Conservation (phyloP, 805 yeast genomes). For the Nakazawaea peltata region DNA sequence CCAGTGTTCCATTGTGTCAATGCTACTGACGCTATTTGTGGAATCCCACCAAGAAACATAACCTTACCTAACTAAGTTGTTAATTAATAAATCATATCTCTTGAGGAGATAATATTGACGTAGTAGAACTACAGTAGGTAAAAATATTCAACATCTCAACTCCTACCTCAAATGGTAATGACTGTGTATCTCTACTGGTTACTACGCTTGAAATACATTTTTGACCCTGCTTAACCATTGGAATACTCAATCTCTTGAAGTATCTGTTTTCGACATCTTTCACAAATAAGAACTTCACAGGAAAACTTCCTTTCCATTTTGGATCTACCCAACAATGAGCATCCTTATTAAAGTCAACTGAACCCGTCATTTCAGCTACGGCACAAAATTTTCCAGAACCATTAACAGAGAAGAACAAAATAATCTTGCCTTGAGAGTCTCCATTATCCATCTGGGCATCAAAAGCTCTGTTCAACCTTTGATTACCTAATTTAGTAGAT, state of each 20-base stretch:
- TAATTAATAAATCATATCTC: background rate
- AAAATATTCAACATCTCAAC: conserved; percentile 38
- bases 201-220: conserved; percentile 35
- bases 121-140: conserved; percentile 7
- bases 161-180: conserved; percentile 41
- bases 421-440: conserved; percentile 21
- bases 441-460: conserved; percentile 2
- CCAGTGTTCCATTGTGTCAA: conserved; percentile 8
- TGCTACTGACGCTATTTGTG: conserved; percentile 6
- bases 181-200: conserved; percentile 56
- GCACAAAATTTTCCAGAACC: conserved; percentile 53
- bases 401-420: conserved; percentile 50
- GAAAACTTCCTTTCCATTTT: conserved; percentile 45
- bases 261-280: conserved; percentile 42
- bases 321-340: conserved; percentile 40
- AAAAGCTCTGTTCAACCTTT: conserved; percentile 38
- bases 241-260: conserved; percentile 36
- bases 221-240: conserved; percentile 32
- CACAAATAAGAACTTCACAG: conserved; percentile 43
- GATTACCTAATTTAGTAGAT: conserved; percentile 50
- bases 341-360: conserved; percentile 26
- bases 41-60: conserved; percentile 5
- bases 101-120: conserved; percentile 1
- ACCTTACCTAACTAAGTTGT: conserved; percentile 1
- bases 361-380: conserved; percentile 41